Evolutionary conservation across 345 rosid genomes (phyloP).

Genomic region (Adansonia digitata): DNA sequence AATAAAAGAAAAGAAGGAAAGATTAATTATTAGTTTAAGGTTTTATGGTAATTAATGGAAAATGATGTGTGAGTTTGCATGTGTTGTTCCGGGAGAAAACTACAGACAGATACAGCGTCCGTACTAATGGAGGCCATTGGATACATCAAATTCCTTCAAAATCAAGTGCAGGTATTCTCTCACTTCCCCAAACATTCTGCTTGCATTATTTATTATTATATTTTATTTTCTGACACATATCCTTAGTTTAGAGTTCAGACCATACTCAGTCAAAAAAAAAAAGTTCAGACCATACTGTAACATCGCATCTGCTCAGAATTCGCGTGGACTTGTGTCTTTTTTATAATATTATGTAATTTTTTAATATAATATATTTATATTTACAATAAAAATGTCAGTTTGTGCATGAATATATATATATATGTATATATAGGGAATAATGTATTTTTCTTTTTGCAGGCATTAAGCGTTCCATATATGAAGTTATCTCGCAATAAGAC

Average conservation of each 20-base stretch:
- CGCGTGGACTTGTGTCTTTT: too few species aligned
- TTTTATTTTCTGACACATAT: too few species aligned
- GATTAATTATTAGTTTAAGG: not conserved
- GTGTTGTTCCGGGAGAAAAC: conserved; percentile 23
- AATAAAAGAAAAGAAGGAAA: not conserved
- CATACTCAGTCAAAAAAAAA: too few species aligned
- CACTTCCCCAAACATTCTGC: not conserved
- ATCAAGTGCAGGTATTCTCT: conserved; percentile 97
- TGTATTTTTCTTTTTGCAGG: conserved; percentile 37
- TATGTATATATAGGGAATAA: not conserved
- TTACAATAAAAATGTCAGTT: too few species aligned
- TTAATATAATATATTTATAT: too few species aligned
- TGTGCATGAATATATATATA: too few species aligned
- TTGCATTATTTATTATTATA: too few species aligned
- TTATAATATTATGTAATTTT: too few species aligned
- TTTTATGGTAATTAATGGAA: not conserved
- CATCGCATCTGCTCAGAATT: too few species aligned
- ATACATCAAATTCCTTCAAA: conserved; percentile 90
- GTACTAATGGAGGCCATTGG: conserved; percentile 97
- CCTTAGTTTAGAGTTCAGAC: too few species aligned
- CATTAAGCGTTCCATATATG: conserved; percentile 89
- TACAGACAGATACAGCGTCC: conserved; percentile 97
- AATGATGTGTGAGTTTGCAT: conserved; percentile 17
- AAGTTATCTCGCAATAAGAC: conserved; percentile 54
- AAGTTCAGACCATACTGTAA: too few species aligned